These are phyloP conservation scores for Lecanoromycetidae sp. DNA, from an alignment of 2,329 filamentous ascomycete species.

Conservation along the genomic window DNA sequence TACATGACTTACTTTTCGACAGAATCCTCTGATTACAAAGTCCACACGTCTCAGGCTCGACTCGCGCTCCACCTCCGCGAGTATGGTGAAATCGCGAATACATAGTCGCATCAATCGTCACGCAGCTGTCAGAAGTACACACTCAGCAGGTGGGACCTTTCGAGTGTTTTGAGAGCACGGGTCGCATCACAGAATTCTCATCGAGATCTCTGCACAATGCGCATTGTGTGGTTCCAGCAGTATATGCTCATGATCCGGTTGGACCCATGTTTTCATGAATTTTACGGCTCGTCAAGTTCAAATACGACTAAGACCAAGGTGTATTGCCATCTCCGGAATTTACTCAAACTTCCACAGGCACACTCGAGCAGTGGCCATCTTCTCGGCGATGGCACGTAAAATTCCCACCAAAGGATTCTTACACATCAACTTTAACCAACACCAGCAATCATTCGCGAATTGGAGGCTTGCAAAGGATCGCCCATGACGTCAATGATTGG, in stretches of 20 bases:
- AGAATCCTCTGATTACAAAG: neutral
- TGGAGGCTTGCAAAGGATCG: neutral
- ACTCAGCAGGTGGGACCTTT: neutral
- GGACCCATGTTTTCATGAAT: neutral
- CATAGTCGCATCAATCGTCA: conserved; percentile 7
- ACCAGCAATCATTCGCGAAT: neutral
- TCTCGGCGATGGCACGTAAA: too few relatives aligned
- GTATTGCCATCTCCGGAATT: too few relatives aligned
- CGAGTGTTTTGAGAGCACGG: neutral
- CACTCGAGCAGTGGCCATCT: too few relatives aligned
- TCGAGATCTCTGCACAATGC: neutral
- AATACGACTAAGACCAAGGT: too few relatives aligned
- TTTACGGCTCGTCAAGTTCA: neutral
- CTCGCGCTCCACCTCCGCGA: neutral
- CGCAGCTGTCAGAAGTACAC: neutral
- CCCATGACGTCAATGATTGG: neutral
- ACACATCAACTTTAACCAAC: neutral
- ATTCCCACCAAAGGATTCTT: neutral
- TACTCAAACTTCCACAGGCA: too few relatives aligned
- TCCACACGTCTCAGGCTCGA: neutral
- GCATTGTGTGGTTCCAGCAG: neutral
- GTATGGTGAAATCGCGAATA: neutral
- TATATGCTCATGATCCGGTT: too few relatives aligned
- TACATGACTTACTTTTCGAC: too few relatives aligned
- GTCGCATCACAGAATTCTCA: conserved; percentile 3